Base-by-base conservation (phyloP, 2,329 filamentous ascomycete species). In the Fusarium verticillioides region DNA sequence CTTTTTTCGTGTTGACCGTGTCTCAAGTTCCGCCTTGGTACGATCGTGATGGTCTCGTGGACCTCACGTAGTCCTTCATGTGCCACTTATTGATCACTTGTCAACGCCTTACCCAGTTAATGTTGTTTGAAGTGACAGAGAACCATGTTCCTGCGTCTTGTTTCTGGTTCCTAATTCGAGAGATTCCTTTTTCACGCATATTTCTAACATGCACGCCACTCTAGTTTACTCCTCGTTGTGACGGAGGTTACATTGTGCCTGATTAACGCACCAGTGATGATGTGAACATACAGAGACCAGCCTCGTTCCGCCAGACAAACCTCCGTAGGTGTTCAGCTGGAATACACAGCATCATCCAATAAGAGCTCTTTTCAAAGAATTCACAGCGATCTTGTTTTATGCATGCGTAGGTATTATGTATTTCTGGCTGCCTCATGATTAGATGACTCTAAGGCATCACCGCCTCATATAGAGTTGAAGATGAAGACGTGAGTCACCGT, bases 1-100 rank as follows among this genome's bases (percentile, higher is more conserved):
- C 49, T 42, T 66, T 70, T 70, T 53, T 57, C 52, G 30, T 52
- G 46, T 70, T 63, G 58, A 61, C 61, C 66, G 47, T 68, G 70
- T 46, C 63, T 72, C 63, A 72, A 47, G 46, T 50, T 52, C 54
- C 60, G 54, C 49, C 28, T 70, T 56, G 42, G 68, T 71, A 39
- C 62, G 54, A 60, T 70, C 56, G 57, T 58, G 62, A 32, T 73
- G 70, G 70, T 67, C 70, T 71, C 70, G 70, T 73, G 70, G 57
- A 52, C 66, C 61, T 67, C 46, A 46, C 8, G 54, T 23, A 68
- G 52, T 39, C 49, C 53, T 73, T 42, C 70, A 74, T 73, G 71
- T 73, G 71, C 71, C 71, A 58, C 56, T 56, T 56, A 49, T 39
- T 72, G 71, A 60, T 73, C 71, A 73, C 57, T 72, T 53, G 71